These are phyloP conservation scores for Ganoderma leucocontextum DNA, from an alignment of 1,284 basidiomycete genomes.

Conservation along the genomic window DNA sequence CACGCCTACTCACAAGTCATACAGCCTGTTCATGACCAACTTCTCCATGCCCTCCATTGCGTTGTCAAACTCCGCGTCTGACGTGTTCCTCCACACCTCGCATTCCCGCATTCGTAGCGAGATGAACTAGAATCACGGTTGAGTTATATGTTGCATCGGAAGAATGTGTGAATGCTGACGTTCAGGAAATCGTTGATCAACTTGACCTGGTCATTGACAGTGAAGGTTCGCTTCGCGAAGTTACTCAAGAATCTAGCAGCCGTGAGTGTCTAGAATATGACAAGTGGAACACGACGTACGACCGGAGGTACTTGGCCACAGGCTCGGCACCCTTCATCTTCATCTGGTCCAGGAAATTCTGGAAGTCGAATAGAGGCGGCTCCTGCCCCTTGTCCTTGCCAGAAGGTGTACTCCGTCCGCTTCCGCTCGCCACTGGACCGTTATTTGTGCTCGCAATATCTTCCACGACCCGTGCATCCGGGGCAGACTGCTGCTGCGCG, in stretches of 20 bases:
- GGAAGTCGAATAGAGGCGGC: slow-evolving; percentile 78
- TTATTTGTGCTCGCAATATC: slow-evolving; percentile 11
- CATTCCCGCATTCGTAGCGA: slow-evolving; percentile 84
- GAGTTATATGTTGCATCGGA: background rate
- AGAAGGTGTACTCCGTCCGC: slow-evolving; percentile 38
- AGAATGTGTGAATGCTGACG: slow-evolving; percentile 54
- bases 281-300: slow-evolving; percentile 59
- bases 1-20: slow-evolving; percentile 79
- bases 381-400: slow-evolving; percentile 35
- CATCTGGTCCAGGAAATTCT: slow-evolving; percentile 91
- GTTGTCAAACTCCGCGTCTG: slow-evolving; percentile 92
- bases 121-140: slow-evolving; percentile 73
- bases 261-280: slow-evolving; percentile 5
- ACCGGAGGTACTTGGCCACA: slow-evolving; percentile 90
- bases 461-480: slow-evolving; percentile 26
- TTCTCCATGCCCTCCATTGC: slow-evolving; percentile 99
- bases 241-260: slow-evolving; percentile 83
- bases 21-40: slow-evolving; percentile 97
- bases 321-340: slow-evolving; percentile 86
- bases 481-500: slow-evolving; percentile 55
- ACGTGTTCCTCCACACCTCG: slow-evolving; percentile 83
- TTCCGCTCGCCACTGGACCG: slow-evolving; percentile 24
- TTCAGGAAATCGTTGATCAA: slow-evolving; percentile 92
- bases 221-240: slow-evolving; percentile 89
- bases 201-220: slow-evolving; percentile 91